phyloP scores from a whole-genome alignment of 768 basidiomycete species.

The Boletus rufocinnamomeus region DNA sequence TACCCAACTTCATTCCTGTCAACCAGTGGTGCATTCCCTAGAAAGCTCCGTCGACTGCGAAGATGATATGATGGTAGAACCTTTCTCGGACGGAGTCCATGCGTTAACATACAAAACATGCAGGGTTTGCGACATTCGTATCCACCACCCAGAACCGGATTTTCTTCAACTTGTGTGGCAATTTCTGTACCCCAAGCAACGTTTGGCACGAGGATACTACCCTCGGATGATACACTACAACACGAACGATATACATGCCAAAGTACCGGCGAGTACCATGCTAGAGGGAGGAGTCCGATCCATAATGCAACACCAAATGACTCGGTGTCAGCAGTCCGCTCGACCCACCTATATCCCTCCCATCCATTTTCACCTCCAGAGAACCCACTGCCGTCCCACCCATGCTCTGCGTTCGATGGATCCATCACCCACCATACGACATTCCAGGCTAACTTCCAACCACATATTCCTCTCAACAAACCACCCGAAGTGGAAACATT shows the following conservation, averaged over 20 bases:
- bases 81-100: slow-evolving; percentile 3
- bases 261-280: neutral
- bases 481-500: slow-evolving; percentile 48
- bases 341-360: neutral
- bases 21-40: neutral
- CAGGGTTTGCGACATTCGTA: slow-evolving; percentile 1
- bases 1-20: neutral
- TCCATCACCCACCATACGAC: neutral
- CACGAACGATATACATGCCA: neutral
- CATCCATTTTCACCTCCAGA: neutral
- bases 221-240: neutral
- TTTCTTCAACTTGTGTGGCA: neutral
- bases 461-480: slow-evolving; percentile 29
- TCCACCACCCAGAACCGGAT: neutral
- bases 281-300: neutral
- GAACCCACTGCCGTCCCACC: neutral
- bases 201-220: neutral
- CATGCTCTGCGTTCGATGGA: neutral
- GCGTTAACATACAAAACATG: slow-evolving; percentile 13
- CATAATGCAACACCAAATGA: neutral
- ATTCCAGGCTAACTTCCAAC: neutral
- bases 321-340: neutral
- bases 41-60: neutral
- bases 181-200: neutral
- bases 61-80: slow-evolving; percentile 15